These are phyloP conservation scores for Arthrobotrys megalospora DNA, from an alignment of 2,329 filamentous ascomycete genomes.

Conservation along the genomic window DNA sequence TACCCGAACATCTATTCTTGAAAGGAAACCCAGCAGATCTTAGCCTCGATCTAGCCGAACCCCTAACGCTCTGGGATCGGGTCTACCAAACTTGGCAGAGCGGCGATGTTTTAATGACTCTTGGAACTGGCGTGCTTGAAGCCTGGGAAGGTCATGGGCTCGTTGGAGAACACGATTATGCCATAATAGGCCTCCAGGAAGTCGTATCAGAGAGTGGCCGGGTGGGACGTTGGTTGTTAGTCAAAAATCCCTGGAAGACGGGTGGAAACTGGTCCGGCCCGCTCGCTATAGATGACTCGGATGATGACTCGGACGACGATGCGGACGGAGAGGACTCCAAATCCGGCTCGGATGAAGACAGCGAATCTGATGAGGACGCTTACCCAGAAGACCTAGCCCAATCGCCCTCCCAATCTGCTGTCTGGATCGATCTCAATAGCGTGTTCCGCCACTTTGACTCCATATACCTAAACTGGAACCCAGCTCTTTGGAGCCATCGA, in stretches of 20 bases:
- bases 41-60: conserved; percentile 80
- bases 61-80: conserved; percentile 82
- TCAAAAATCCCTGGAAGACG: conserved; percentile 97
- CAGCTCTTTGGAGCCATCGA: conserved; percentile 81
- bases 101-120: conserved; percentile 87
- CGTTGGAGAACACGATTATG: conserved; percentile 93
- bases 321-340: conserved; percentile 41
- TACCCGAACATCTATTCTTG: conserved; percentile 93
- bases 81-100: conserved; percentile 81
- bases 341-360: conserved; percentile 38
- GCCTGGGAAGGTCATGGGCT: conserved; percentile 87
- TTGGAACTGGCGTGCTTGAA: conserved; percentile 87
- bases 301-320: conserved; percentile 54
- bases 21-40: conserved; percentile 73
- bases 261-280: conserved; percentile 80
- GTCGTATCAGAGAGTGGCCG: conserved; percentile 69
- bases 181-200: conserved; percentile 83
- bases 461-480: conserved; percentile 98
- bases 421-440: conserved; percentile 93
- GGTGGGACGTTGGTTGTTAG: conserved; percentile 76
- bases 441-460: conserved; percentile 94
- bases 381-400: conserved; percentile 64
- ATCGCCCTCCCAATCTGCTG: conserved; percentile 77
- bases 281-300: conserved; percentile 57
- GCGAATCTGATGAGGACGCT: conserved; percentile 61